phyloP scores from a whole-genome alignment of 139 green algal genomes.

The Tetradesmus lagerheimii region DNA sequence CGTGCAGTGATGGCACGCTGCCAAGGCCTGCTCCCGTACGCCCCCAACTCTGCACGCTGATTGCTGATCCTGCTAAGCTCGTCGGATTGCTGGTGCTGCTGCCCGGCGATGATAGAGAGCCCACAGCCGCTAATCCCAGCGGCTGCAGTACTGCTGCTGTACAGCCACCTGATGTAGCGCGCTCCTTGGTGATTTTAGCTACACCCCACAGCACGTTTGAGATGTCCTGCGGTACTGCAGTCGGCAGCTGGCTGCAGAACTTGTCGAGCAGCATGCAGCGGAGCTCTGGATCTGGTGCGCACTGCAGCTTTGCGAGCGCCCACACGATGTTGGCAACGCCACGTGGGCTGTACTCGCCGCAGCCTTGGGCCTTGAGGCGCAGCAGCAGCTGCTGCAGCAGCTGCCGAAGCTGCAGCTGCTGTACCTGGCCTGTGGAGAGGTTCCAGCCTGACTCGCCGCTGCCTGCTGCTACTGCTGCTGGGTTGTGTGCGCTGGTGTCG shows the following conservation, averaged over 20 bases:
- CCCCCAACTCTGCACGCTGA: not conserved
- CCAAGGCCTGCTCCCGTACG: not conserved
- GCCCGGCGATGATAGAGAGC: not conserved
- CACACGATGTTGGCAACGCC: constrained; percentile 46
- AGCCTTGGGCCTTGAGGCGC: constrained; percentile 33
- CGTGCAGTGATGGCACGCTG: not conserved
- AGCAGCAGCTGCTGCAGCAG: constrained; percentile 45
- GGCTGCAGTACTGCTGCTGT: constrained; percentile 16
- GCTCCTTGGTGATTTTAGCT: constrained; percentile 49
- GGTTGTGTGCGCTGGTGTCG: constrained; percentile 18
- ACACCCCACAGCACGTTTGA: constrained; percentile 51
- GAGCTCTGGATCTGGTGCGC: constrained; percentile 8
- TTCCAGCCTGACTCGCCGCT: not conserved
- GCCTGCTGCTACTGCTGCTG: constrained; percentile 6
- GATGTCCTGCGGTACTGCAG: constrained; percentile 50
- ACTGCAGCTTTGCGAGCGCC: constrained; percentile 51
- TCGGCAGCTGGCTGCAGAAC: constrained; percentile 32
- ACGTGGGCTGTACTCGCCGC: constrained; percentile 33
- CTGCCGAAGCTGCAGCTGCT: constrained; percentile 35
- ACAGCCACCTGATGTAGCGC: not conserved
- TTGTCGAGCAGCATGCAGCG: constrained; percentile 37
- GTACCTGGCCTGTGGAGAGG: not conserved
- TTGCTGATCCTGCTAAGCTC: not conserved
- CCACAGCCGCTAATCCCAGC: not conserved
- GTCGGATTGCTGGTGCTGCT: not conserved